phyloP scores from a whole-genome alignment of 495 filamentous ascomycete species.

The Apodospora peruviana region DNA sequence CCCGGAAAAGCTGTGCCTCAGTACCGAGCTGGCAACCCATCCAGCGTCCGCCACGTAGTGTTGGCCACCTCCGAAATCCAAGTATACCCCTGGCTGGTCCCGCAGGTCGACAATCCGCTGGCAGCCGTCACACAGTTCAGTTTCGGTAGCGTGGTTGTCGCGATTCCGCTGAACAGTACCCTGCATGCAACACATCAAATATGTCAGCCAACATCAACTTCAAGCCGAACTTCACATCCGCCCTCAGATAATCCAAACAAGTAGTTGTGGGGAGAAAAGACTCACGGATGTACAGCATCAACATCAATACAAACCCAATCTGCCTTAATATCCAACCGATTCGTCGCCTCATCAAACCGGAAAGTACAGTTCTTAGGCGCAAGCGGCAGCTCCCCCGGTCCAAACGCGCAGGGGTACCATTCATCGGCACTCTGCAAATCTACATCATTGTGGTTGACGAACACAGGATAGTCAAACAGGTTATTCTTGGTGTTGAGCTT shows the following conservation, averaged over 20 bases:
- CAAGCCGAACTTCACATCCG: neutral
- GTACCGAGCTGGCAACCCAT: neutral
- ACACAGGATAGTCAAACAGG: slow-evolving; percentile 15
- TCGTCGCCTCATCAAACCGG: slow-evolving; percentile 6
- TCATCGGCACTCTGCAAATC: neutral
- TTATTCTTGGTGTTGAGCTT: slow-evolving; percentile 14
- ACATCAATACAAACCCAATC: slow-evolving; percentile 24
- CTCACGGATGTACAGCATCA: slow-evolving; percentile 20
- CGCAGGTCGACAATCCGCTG: neutral
- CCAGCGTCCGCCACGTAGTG: neutral
- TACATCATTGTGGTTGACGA: slow-evolving; percentile 8
- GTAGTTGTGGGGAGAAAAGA: too few species aligned
- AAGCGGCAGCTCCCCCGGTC: slow-evolving; percentile 9
- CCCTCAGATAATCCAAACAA: too few species aligned
- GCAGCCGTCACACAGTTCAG: neutral
- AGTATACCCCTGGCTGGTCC: neutral
- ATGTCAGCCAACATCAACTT: neutral
- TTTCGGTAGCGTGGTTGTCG: slow-evolving; percentile 7
- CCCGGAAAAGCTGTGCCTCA: neutral
- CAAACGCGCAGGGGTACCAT: slow-evolving; percentile 20
- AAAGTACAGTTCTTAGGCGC: slow-evolving; percentile 17
- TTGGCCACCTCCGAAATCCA: neutral
- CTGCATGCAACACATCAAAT: neutral
- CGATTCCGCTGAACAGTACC: slow-evolving; percentile 10
- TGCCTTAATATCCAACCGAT: slow-evolving; percentile 11